Conservation (phyloP, 331 rosid genomes). For the Ulmus americana region DNA sequence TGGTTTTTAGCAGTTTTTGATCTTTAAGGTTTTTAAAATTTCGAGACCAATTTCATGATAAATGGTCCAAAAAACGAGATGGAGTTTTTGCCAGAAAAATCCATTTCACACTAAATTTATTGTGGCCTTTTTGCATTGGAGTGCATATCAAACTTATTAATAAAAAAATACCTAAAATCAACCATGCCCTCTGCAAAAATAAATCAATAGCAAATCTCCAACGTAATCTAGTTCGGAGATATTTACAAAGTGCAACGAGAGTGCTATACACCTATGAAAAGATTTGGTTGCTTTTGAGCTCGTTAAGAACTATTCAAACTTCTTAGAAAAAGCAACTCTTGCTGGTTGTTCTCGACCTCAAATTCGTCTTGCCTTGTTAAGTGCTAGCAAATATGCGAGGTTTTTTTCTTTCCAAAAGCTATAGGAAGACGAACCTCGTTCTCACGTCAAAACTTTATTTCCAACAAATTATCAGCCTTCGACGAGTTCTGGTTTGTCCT, state of each 20-base stretch:
- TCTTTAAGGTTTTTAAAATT: too few relatives aligned
- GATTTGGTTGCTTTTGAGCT: constrained; percentile 7
- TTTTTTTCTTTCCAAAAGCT: not conserved
- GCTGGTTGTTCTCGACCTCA: not conserved
- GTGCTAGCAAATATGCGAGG: not conserved
- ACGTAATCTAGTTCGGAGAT: not conserved
- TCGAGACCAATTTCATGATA: too few relatives aligned
- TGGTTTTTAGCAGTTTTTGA: too few relatives aligned
- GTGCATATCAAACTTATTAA: too few relatives aligned
- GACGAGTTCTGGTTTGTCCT: constrained; percentile 12
- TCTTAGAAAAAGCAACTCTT: not conserved
- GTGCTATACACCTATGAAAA: not conserved
- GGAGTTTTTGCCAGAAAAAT: too few relatives aligned
- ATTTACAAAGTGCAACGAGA: constrained; percentile 10
- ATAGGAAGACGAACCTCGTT: not conserved
- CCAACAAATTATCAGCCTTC: constrained; percentile 6
- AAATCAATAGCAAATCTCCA: not conserved
- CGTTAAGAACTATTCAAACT: not conserved
- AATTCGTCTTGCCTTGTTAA: not conserved
- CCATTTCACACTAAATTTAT: too few relatives aligned
- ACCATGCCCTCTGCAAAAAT: too few relatives aligned
- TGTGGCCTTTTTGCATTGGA: too few relatives aligned
- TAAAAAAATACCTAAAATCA: too few relatives aligned
- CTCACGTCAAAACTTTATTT: constrained; percentile 3
- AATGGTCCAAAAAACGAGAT: too few relatives aligned